Evolutionary conservation across 1,284 basidiomycete genomes (phyloP).

Genomic region (Athelia psychrophila): DNA sequence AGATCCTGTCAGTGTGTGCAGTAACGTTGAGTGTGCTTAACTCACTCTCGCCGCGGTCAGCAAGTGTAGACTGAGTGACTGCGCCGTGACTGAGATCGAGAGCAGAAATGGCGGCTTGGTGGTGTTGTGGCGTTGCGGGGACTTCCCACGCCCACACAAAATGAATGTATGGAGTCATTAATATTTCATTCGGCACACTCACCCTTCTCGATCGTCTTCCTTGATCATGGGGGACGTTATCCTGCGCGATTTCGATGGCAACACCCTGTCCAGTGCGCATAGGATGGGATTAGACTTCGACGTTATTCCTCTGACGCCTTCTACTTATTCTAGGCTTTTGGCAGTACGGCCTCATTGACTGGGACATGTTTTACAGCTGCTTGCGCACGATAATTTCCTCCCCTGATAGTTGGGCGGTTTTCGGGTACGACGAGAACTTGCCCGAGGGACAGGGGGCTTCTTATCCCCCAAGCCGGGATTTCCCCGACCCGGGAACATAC

Average conservation of each 20-base stretch:
- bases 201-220: background rate
- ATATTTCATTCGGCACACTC: background rate
- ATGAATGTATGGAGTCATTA: too few species aligned
- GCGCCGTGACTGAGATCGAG: too few species aligned
- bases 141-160: too few species aligned
- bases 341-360: conserved; percentile 1
- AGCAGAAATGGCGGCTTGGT: too few species aligned
- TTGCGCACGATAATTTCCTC: conserved; percentile 1
- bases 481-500: background rate
- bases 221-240: background rate
- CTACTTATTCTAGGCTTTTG: background rate
- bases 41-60: too few species aligned
- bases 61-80: too few species aligned
- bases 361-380: conserved; percentile 1
- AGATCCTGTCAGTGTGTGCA: too few species aligned
- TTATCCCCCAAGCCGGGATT: conserved; percentile 1
- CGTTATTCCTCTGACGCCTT: background rate
- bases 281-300: background rate
- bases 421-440: conserved; percentile 1
- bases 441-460: background rate
- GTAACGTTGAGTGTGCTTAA: too few species aligned
- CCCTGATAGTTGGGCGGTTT: conserved; percentile 1
- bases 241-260: conserved; percentile 1
- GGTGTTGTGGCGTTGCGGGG: too few species aligned
- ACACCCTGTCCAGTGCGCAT: conserved; percentile 1